Evolutionary conservation across 768 basidiomycete species (phyloP).

Genomic region (Megacollybia marginata): DNA sequence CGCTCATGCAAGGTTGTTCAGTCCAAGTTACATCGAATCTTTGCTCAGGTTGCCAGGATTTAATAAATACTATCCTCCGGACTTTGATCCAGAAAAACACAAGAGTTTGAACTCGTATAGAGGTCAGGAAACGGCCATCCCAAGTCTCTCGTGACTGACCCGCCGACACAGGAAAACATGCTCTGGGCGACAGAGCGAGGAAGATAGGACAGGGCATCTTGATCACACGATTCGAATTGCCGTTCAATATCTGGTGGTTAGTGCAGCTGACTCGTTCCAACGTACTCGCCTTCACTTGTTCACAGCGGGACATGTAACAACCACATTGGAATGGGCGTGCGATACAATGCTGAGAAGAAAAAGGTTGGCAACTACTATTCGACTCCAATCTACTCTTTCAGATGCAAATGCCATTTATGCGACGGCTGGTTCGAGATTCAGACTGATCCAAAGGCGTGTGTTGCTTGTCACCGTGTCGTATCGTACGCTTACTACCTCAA

Average conservation of each 20-base stretch:
- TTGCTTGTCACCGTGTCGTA: background rate
- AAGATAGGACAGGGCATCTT: conserved; percentile 96
- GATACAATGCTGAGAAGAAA: conserved; percentile 99
- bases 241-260: conserved; percentile 96
- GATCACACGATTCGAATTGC: conserved; percentile 91
- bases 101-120: conserved; percentile 51
- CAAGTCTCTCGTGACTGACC: conserved; percentile 5
- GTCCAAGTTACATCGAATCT: too few species aligned
- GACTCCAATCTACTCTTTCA: conserved; percentile 90
- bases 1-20: too few species aligned
- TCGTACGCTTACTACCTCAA: background rate
- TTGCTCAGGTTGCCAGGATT: conserved; percentile 35
- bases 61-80: conserved; percentile 77
- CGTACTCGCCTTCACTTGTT: background rate
- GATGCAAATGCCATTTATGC: conserved; percentile 97
- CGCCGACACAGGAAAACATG: conserved; percentile 71
- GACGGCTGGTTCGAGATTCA: conserved; percentile 97
- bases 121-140: conserved; percentile 25
- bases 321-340: conserved; percentile 97
- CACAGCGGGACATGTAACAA: conserved; percentile 86
- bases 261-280: conserved; percentile 14
- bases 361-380: conserved; percentile 93
- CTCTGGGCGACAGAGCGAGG: conserved; percentile 85
- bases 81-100: conserved; percentile 62
- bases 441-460: conserved; percentile 91